Conservation (phyloP, 2,329 filamentous ascomycete genomes). For the Sporothrix mexicana region DNA sequence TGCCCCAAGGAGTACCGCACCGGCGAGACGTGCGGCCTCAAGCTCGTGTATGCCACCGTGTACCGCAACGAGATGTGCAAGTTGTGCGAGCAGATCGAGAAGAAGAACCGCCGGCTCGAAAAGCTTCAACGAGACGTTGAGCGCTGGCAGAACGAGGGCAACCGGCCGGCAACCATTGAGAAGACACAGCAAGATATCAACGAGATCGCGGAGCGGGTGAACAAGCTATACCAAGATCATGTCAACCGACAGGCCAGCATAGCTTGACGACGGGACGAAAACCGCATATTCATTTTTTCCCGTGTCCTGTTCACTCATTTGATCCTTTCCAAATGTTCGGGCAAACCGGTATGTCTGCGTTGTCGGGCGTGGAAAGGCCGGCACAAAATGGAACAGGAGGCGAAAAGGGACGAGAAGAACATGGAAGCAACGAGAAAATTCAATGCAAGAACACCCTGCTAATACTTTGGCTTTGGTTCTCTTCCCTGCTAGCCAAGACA, state of each 20-base stretch:
- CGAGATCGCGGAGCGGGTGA: conserved; percentile 66
- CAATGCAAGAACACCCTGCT: conserved; percentile 20
- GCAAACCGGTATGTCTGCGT: conserved; percentile 22
- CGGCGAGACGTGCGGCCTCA: conserved; percentile 94
- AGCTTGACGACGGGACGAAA: conserved; percentile 42
- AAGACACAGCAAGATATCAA: conserved; percentile 72
- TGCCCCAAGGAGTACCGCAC: conserved; percentile 95
- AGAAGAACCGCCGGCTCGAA: conserved; percentile 75
- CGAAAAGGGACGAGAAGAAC: neutral
- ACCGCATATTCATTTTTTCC: neutral
- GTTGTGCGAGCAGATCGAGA: conserved; percentile 86
- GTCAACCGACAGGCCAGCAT: conserved; percentile 48
- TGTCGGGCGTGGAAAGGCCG: neutral
- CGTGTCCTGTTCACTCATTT: neutral
- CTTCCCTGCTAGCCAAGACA: conserved; percentile 3
- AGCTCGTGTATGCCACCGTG: conserved; percentile 79
- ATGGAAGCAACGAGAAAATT: neutral
- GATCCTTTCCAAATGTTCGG: neutral
- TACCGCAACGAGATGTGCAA: conserved; percentile 72
- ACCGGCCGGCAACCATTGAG: conserved; percentile 74
- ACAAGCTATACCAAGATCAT: conserved; percentile 52
- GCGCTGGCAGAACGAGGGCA: conserved; percentile 79
- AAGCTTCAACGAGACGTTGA: conserved; percentile 77
- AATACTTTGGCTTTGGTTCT: neutral
- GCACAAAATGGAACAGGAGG: neutral